Conservation (phyloP, 2,329 filamentous ascomycete genomes). For the Eutypella sp. region DNA sequence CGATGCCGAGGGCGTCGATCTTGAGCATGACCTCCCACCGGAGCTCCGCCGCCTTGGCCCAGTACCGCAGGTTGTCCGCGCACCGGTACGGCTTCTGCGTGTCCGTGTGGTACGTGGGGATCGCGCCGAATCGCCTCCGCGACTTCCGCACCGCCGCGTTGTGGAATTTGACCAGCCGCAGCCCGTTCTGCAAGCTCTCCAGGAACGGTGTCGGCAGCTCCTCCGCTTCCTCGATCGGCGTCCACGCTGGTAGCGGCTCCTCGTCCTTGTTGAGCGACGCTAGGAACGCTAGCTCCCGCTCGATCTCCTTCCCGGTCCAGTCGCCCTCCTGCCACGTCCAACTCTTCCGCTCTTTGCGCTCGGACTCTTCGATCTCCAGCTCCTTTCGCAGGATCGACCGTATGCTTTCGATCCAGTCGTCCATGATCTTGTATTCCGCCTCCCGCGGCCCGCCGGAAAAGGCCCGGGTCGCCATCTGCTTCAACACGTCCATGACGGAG, state of each 20-base stretch:
- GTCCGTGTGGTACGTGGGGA: slow-evolving; percentile 86
- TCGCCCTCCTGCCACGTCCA: slow-evolving; percentile 79
- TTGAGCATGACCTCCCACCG: slow-evolving; percentile 84
- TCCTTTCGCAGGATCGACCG: slow-evolving; percentile 72
- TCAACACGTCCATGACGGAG: slow-evolving; percentile 82
- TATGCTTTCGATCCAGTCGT: slow-evolving; percentile 74
- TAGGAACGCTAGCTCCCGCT: slow-evolving; percentile 78
- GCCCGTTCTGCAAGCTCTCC: slow-evolving; percentile 67
- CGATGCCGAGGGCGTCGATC: slow-evolving; percentile 81
- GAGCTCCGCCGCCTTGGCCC: slow-evolving; percentile 92
- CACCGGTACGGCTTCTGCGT: slow-evolving; percentile 90
- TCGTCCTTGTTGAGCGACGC: slow-evolving; percentile 63
- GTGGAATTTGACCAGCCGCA: slow-evolving; percentile 79
- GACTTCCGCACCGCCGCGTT: slow-evolving; percentile 85
- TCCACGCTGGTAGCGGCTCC: slow-evolving; percentile 64
- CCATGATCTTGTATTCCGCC: slow-evolving; percentile 72
- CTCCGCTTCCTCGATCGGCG: slow-evolving; percentile 44
- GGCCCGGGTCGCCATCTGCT: slow-evolving; percentile 82
- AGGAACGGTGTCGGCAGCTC: slow-evolving; percentile 70
- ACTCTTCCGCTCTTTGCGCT: slow-evolving; percentile 62
- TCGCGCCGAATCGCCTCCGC: slow-evolving; percentile 79
- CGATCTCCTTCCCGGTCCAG: slow-evolving; percentile 70
- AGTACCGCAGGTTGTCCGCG: slow-evolving; percentile 91
- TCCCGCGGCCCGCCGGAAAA: slow-evolving; percentile 78
- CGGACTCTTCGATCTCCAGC: slow-evolving; percentile 68